phyloP scores from a whole-genome alignment of 2,329 filamentous ascomycete genomes.

The Cladosporium sp. region DNA sequence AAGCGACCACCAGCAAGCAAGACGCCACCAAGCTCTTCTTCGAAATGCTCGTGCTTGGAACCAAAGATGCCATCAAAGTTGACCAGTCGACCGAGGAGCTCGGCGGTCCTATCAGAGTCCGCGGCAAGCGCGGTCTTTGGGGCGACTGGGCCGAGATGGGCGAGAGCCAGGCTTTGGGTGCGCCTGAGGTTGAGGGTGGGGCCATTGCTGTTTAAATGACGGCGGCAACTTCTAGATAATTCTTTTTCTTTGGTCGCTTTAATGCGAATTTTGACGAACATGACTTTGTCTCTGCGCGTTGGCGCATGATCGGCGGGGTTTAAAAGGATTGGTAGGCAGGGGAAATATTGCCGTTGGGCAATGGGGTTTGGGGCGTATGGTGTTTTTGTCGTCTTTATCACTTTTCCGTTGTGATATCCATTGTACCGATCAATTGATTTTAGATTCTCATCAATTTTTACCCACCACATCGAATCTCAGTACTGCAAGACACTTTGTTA shows the following conservation, averaged over 20 bases:
- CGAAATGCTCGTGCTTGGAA: constrained; percentile 90
- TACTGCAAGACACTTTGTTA: no score
- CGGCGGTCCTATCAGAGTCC: constrained; percentile 77
- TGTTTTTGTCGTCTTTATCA: neutral
- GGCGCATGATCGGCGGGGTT: neutral
- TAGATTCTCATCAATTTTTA: neutral
- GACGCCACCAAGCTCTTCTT: constrained; percentile 99
- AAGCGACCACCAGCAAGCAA: constrained; percentile 74
- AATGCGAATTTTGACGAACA: neutral
- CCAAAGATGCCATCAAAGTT: constrained; percentile 96
- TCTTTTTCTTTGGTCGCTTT: neutral
- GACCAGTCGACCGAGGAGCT: constrained; percentile 71
- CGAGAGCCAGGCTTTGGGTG: constrained; percentile 25
- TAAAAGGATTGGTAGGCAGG: neutral
- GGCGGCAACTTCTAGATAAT: neutral
- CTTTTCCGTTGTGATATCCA: constrained; percentile 1
- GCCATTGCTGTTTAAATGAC: neutral
- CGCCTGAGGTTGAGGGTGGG: constrained; percentile 24
- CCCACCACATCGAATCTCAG: neutral
- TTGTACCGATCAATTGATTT: neutral
- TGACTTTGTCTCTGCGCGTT: neutral
- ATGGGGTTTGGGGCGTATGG: neutral
- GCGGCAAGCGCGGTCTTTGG: constrained; percentile 95
- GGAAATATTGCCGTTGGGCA: neutral
- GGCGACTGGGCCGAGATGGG: constrained; percentile 85